Conservation (phyloP, 2,329 filamentous ascomycete genomes). For the Penicillium sp. region DNA sequence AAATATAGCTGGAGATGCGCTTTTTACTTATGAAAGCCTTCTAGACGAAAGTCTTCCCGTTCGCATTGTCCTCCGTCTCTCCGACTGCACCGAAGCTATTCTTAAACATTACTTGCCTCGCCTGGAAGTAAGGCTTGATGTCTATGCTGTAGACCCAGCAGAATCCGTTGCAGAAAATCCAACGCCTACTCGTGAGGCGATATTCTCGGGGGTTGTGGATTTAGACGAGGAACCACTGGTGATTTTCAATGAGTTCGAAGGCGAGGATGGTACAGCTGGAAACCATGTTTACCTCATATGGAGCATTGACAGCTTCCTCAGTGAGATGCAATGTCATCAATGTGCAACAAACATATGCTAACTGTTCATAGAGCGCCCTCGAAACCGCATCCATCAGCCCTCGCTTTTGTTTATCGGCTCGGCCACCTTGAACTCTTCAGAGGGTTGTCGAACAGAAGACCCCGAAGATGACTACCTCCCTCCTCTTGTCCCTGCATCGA, state of each 20-base stretch:
- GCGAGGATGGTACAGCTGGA: conserved; percentile 33
- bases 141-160: conserved; percentile 43
- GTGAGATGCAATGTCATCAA: conserved; percentile 27
- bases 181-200: conserved; percentile 40
- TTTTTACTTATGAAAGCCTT: conserved; percentile 5
- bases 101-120: conserved; percentile 51
- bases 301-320: conserved; percentile 45
- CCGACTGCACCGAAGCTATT: conserved; percentile 49
- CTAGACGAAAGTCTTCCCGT: conserved; percentile 57
- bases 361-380: conserved; percentile 39
- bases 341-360: not conserved
- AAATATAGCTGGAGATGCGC: not conserved
- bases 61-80: conserved; percentile 53
- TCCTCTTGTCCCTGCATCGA: conserved; percentile 55
- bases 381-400: conserved; percentile 56
- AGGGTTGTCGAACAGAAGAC: conserved; percentile 36
- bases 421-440: conserved; percentile 46
- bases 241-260: conserved; percentile 45
- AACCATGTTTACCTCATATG: conserved; percentile 47
- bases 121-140: conserved; percentile 53
- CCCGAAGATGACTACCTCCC: conserved; percentile 54
- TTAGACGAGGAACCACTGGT: conserved; percentile 46
- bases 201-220: conserved; percentile 42
- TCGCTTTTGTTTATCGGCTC: conserved; percentile 56
- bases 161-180: conserved; percentile 43